Base-by-base conservation (phyloP, 2,329 filamentous ascomycete genomes). In the Cladosporium sp. region DNA sequence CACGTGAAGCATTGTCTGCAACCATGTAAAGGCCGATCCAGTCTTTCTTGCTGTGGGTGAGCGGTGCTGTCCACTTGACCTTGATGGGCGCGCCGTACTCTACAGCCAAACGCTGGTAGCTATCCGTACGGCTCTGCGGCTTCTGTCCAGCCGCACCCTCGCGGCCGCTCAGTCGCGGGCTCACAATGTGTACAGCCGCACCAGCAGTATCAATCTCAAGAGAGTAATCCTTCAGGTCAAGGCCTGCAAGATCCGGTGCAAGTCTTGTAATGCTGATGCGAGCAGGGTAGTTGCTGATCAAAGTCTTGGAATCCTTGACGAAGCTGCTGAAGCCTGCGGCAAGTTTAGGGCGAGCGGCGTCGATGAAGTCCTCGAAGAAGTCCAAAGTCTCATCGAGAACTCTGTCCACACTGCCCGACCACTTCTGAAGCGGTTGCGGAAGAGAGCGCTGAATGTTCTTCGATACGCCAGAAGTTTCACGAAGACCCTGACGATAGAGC, bases 11-110 rank as follows among this genome's bases (percentile, higher is more conserved):
- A 69, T 97, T 99, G 74, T 97, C 93, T 3, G 91, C 91, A 2
- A 99, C 91, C 83, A 92, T 91, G 77, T 97, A 99, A 5, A 99
- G 80, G 3, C 93, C 93, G 54, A 99, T 86, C 94, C 94, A 99
- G 73, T 99, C 94, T 67, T 88, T 89, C 71, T 89, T 91, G 75
- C 86, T 87, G 74, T 97, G 94, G 63, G 91, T 90, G 36, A 85
- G 80, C 0, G 94, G 93, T 0, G 93, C 94, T 25, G 84, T 89
- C 94, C 94, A 99, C 65, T 84, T 89, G 61, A 97, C 90, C 64
- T 83, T 88, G 71, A 99, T 90, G 0, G 94, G 91, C 0, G 91
- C 83, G 35, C 94, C 94, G 65, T 97, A 99, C 71, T 96, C 87
- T 55, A 96, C 88, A 0, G 87, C 83, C 62, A 91, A 78, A 1